phyloP scores from a whole-genome alignment of 2,329 filamentous ascomycete species.

The Fusarium mexicanum region DNA sequence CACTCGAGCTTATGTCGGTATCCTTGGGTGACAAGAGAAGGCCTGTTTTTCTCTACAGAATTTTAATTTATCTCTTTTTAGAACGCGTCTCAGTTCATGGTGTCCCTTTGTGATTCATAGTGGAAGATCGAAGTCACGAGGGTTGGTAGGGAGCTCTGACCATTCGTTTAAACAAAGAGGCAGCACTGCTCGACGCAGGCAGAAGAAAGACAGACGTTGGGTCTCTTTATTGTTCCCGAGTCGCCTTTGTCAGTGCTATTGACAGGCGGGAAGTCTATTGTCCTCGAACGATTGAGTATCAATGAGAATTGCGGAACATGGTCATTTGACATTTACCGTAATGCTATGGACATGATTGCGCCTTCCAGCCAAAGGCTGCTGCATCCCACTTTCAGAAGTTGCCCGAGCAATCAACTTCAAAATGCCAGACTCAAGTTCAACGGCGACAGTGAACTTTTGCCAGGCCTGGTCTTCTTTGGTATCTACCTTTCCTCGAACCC shows the following conservation, averaged over 20 bases:
- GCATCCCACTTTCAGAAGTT: not conserved
- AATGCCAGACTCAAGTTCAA: not conserved
- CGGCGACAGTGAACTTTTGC: not conserved
- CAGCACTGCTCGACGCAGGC: not conserved
- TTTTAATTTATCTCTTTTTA: not conserved
- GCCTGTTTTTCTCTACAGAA: accelerated
- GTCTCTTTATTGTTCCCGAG: not conserved
- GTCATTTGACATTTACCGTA: slow-evolving; percentile 34
- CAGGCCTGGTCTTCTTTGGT: not conserved
- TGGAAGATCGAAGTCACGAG: not conserved
- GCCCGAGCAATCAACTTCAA: not conserved
- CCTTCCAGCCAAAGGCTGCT: not conserved
- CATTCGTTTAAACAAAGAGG: not conserved
- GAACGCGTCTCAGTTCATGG: not conserved
- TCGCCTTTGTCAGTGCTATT: not conserved
- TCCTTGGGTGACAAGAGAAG: not conserved
- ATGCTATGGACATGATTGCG: not conserved
- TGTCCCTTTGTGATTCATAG: not conserved
- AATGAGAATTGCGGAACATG: slow-evolving; percentile 54
- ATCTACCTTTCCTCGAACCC: not conserved
- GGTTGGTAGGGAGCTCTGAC: not conserved
- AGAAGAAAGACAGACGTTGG: slow-evolving; percentile 25
- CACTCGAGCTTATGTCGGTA: not conserved
- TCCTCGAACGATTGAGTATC: not conserved
- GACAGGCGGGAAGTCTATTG: not conserved